phyloP scores from a whole-genome alignment of 73 alveolate genomes.

The Urostyla sp. region DNA sequence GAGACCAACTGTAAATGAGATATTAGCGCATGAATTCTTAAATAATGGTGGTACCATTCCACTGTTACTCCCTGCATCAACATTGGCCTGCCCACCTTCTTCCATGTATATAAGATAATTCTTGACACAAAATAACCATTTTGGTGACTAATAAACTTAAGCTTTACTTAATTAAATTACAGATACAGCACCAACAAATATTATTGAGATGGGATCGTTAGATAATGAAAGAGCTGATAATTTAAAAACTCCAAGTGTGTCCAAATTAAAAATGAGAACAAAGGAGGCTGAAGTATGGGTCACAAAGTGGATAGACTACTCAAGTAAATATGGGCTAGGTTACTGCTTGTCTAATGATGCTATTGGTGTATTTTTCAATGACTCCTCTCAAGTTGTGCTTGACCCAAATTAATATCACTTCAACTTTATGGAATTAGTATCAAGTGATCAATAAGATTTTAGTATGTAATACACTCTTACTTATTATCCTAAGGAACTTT shows the following conservation, averaged over 20 bases:
- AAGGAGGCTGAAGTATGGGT: constrained; percentile 77
- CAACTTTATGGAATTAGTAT: constrained; percentile 76
- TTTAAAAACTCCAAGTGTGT: neutral
- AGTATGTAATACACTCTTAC: neutral
- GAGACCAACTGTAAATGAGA: constrained; percentile 83
- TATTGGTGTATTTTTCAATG: constrained; percentile 91
- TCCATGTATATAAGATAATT: constrained; percentile 69
- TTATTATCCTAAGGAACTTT: constrained; percentile 65
- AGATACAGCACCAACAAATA: neutral
- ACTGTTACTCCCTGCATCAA: constrained; percentile 64
- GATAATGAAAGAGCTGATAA: neutral
- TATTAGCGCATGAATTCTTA: constrained; percentile 77
- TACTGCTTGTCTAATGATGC: constrained; percentile 81
- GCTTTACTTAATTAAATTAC: neutral
- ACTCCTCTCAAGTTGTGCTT: constrained; percentile 77
- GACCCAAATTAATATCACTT: constrained; percentile 77
- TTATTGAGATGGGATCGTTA: neutral
- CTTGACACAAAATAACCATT: neutral
- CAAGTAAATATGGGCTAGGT: constrained; percentile 90
- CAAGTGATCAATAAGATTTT: constrained; percentile 1
- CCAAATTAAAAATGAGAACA: neutral
- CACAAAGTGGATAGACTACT: constrained; percentile 88
- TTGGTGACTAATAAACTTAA: neutral
- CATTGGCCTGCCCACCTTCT: constrained; percentile 80
- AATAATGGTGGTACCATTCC: constrained; percentile 70